Conservation (phyloP, 768 basidiomycete species). For the Phylloporus rhodoxanthus region DNA sequence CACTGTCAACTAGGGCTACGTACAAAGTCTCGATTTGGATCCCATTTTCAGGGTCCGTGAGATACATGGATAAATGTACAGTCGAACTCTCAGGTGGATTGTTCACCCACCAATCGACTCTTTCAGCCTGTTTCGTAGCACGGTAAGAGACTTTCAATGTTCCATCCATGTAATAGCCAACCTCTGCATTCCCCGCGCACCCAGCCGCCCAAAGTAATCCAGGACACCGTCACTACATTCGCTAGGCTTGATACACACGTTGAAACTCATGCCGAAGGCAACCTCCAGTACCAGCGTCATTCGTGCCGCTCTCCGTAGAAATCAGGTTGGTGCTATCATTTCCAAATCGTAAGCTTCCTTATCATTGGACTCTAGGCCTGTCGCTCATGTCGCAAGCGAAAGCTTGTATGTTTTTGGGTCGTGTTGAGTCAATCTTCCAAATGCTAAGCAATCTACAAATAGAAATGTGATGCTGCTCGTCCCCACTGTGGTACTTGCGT, state of each 20-base stretch:
- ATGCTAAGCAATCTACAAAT: slow-evolving; percentile 6
- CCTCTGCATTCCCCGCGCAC: neutral
- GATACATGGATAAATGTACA: slow-evolving; percentile 12
- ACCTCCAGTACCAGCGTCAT: slow-evolving; percentile 31
- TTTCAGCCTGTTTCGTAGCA: neutral
- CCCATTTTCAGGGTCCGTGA: slow-evolving; percentile 17
- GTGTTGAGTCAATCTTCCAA: neutral
- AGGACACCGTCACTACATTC: neutral
- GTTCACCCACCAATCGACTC: neutral
- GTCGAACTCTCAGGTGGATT: neutral
- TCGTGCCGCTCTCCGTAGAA: slow-evolving; percentile 68
- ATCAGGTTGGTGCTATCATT: slow-evolving; percentile 47
- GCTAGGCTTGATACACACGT: neutral
- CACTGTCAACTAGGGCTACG: neutral
- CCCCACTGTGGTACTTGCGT: slow-evolving; percentile 83
- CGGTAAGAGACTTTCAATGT: neutral
- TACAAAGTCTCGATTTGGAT: slow-evolving; percentile 12
- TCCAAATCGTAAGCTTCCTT: slow-evolving; percentile 4
- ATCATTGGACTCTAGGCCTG: slow-evolving; percentile 50
- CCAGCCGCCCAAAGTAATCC: neutral
- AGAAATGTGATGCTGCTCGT: slow-evolving; percentile 88
- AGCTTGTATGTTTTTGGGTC: slow-evolving; percentile 52
- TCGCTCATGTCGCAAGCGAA: slow-evolving; percentile 76
- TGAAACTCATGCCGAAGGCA: slow-evolving; percentile 64
- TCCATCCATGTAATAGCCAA: neutral